Evolutionary conservation across 176 grass and related monocot species (phyloP).

Genomic region (Cymbopogon citratus): DNA sequence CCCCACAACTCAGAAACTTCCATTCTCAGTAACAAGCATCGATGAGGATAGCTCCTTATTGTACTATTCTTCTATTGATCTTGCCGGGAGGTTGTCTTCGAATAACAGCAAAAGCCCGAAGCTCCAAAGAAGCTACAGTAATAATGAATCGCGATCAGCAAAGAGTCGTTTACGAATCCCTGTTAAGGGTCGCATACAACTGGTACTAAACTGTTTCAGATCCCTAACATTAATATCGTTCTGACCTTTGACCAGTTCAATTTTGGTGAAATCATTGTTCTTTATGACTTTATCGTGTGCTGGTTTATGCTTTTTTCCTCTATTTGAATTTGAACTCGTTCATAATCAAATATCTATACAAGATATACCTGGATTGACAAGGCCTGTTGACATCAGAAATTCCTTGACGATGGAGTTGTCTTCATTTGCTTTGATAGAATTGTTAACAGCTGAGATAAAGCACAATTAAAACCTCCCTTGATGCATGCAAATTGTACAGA

Average conservation of each 20-base stretch:
- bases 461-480: not conserved
- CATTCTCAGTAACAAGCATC: slow-evolving; percentile 82
- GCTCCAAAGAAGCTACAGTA: slow-evolving; percentile 57
- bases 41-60: slow-evolving; percentile 82
- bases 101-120: slow-evolving; percentile 53
- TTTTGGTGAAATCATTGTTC: slow-evolving; percentile 4
- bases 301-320: not conserved
- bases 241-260: not conserved
- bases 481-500: not conserved
- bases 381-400: not conserved
- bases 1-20: slow-evolving; percentile 73
- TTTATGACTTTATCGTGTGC: not conserved
- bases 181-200: slow-evolving; percentile 78
- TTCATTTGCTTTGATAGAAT: slow-evolving; percentile 15
- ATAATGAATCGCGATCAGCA: slow-evolving; percentile 68
- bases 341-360: not conserved
- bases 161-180: slow-evolving; percentile 92
- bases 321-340: slow-evolving; percentile 6
- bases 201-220: slow-evolving; percentile 59
- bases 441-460: not conserved
- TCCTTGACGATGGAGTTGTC: not conserved
- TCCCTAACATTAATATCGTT: slow-evolving; percentile 5
- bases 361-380: not conserved
- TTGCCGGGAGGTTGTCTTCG: slow-evolving; percentile 51
- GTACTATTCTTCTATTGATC: slow-evolving; percentile 91